Evolutionary conservation across 2,329 filamentous ascomycete genomes (phyloP).

Genomic region (Cordyceps cateniannulata): DNA sequence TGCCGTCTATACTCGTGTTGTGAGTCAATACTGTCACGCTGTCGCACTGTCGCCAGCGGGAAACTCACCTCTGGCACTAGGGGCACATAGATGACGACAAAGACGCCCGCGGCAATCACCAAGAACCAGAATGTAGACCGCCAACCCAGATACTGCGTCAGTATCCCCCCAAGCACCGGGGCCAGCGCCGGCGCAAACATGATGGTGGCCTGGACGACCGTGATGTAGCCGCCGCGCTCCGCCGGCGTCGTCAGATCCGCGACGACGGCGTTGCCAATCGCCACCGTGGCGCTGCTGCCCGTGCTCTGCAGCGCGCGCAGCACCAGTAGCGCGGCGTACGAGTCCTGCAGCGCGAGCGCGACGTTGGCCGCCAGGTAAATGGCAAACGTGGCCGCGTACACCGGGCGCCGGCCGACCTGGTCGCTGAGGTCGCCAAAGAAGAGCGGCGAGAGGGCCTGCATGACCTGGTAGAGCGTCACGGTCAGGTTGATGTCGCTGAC

Average conservation of each 20-base stretch:
- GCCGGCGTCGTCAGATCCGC: conserved; percentile 49
- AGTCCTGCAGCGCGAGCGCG: conserved; percentile 27
- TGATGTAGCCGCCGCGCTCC: conserved; percentile 50
- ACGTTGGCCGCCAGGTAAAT: conserved; percentile 10
- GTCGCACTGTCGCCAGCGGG: no score
- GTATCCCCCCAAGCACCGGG: conserved; percentile 46
- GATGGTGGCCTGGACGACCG: conserved; percentile 35
- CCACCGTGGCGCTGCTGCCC: conserved; percentile 48
- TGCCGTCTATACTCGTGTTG: no score
- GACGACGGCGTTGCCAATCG: conserved; percentile 46
- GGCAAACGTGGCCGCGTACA: neutral
- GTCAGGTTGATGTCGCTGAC: conserved; percentile 13
- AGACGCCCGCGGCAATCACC: conserved; percentile 32
- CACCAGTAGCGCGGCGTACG: conserved; percentile 38
- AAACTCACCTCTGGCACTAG: conserved; percentile 21
- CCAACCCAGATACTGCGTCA: conserved; percentile 47
- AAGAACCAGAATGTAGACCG: conserved; percentile 51
- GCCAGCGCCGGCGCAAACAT: conserved; percentile 36
- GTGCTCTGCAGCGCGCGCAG: conserved; percentile 44
- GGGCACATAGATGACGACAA: conserved; percentile 37
- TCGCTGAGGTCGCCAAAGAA: conserved; percentile 10
- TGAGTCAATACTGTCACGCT: no score
- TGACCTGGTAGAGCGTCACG: conserved; percentile 12
- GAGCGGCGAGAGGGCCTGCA: neutral
- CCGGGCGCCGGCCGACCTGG: conserved; percentile 7